phyloP scores from a whole-genome alignment of 2,329 filamentous ascomycete species.

The Beauveria bassiana region DNA sequence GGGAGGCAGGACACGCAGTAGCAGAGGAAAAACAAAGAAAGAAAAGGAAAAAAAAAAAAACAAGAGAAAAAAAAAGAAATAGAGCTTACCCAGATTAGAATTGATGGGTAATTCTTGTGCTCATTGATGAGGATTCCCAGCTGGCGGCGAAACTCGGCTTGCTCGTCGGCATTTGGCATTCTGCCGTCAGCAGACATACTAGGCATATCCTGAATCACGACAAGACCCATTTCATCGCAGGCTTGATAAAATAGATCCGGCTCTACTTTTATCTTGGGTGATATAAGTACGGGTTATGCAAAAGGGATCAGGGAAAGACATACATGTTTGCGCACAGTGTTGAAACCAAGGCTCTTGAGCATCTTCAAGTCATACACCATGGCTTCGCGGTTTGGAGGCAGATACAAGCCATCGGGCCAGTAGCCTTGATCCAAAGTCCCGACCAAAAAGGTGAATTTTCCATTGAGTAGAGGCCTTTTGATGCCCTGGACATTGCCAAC shows the following conservation, averaged over 20 bases:
- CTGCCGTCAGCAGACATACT: conserved; percentile 35
- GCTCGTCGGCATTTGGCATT: conserved; percentile 38
- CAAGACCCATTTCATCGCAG: conserved; percentile 56
- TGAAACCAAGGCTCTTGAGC: conserved; percentile 59
- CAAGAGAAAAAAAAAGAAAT: background rate
- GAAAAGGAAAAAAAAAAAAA: background rate
- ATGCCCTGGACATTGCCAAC: conserved; percentile 49
- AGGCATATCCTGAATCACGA: conserved; percentile 69
- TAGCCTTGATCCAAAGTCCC: conserved; percentile 64
- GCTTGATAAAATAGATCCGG: conserved; percentile 60
- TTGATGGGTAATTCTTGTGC: conserved; percentile 56
- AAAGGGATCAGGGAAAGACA: conserved; percentile 18
- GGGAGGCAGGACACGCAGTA: background rate
- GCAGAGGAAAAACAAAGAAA: background rate
- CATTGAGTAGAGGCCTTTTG: conserved; percentile 56
- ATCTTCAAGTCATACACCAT: conserved; percentile 59
- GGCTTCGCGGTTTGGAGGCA: conserved; percentile 56
- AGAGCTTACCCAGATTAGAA: conserved; percentile 51
- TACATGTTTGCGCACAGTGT: conserved; percentile 64
- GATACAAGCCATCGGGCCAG: conserved; percentile 64
- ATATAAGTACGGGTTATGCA: background rate
- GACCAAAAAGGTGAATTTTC: conserved; percentile 60
- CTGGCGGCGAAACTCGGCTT: conserved; percentile 58
- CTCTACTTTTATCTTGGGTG: conserved; percentile 54
- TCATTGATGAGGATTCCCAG: conserved; percentile 54